phyloP scores from a whole-genome alignment of 129 eudicot species.

The Flaveria robusta region DNA sequence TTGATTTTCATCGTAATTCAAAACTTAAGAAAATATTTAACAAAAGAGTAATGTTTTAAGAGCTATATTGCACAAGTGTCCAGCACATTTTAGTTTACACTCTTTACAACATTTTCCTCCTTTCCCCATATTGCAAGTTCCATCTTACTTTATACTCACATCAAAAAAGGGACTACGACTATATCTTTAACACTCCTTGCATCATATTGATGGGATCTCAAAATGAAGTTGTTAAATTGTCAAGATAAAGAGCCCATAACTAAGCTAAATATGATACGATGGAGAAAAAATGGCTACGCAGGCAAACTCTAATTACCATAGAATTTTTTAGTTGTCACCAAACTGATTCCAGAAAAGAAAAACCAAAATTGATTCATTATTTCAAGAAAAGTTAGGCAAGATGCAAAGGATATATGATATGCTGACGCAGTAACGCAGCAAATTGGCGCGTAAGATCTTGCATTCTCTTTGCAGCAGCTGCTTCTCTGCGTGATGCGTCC shows the following conservation, averaged over 20 bases:
- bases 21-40: constrained; percentile 3
- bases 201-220: constrained; percentile 2
- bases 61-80: neutral
- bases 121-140: constrained; percentile 8
- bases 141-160: neutral
- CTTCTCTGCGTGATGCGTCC: constrained; percentile 69
- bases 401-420: constrained; percentile 42
- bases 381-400: constrained; percentile 1
- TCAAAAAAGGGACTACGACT: neutral
- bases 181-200: neutral
- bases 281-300: neutral
- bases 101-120: constrained; percentile 5
- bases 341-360: constrained; percentile 7
- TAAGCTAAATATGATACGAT: constrained; percentile 4
- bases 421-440: constrained; percentile 66
- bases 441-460: constrained; percentile 83
- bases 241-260: neutral
- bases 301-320: neutral
- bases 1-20: neutral
- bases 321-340: neutral
- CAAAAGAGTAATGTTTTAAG: neutral
- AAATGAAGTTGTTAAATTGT: neutral
- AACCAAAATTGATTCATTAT: neutral
- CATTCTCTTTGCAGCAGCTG: constrained; percentile 82
- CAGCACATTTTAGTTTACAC: constrained; percentile 10